phyloP scores from a whole-genome alignment of 2,329 filamentous ascomycete species.

The Sclerotinia subarctica region DNA sequence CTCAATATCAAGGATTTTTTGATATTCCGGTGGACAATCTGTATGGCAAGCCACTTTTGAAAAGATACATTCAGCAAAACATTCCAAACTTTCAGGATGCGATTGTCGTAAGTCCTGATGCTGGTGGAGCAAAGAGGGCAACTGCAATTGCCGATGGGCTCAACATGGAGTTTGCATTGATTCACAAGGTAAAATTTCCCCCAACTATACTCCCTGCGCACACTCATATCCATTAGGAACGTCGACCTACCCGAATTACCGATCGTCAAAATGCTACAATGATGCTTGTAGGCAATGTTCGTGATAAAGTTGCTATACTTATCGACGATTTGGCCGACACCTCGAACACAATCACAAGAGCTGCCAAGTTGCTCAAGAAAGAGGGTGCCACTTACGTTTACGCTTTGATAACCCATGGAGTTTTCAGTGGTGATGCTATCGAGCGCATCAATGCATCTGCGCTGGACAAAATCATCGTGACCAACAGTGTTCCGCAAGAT shows the following conservation, averaged over 20 bases:
- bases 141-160: slow-evolving; percentile 92
- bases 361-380: slow-evolving; percentile 93
- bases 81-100: slow-evolving; percentile 78
- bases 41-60: slow-evolving; percentile 75
- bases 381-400: slow-evolving; percentile 90
- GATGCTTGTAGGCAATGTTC: slow-evolving; percentile 90
- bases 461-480: slow-evolving; percentile 90
- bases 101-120: slow-evolving; percentile 93
- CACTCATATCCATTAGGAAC: slow-evolving; percentile 59
- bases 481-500: slow-evolving; percentile 88
- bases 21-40: slow-evolving; percentile 98
- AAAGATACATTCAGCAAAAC: slow-evolving; percentile 71
- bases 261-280: slow-evolving; percentile 90
- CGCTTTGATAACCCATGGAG: slow-evolving; percentile 89
- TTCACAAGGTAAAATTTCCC: slow-evolving; percentile 75
- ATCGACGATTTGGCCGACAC: slow-evolving; percentile 95
- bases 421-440: slow-evolving; percentile 92
- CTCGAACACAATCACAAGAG: slow-evolving; percentile 93
- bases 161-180: slow-evolving; percentile 92
- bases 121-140: slow-evolving; percentile 92
- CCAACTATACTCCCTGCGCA: slow-evolving; percentile 36
- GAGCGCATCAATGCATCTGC: slow-evolving; percentile 89
- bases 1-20: slow-evolving; percentile 98
- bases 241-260: slow-evolving; percentile 80
- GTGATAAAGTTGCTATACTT: slow-evolving; percentile 77